These are phyloP conservation scores for Striga hermonthica DNA, from an alignment of 305 asterid species.

Conservation along the genomic window DNA sequence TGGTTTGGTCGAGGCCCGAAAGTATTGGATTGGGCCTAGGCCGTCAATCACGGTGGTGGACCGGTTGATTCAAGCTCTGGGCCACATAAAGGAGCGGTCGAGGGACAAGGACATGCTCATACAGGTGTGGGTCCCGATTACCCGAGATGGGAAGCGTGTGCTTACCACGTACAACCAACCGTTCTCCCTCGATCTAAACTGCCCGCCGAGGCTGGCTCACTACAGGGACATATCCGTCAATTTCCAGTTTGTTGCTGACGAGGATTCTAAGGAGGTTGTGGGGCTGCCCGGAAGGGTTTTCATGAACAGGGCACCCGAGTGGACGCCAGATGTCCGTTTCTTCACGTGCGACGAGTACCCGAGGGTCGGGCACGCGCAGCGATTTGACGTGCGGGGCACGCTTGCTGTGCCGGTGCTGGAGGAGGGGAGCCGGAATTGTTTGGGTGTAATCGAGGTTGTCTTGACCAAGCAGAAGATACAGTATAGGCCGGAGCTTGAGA, in stretches of 20 bases:
- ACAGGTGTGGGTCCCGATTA: conserved; percentile 85
- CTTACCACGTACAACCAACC: conserved; percentile 65
- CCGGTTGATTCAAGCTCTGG: conserved; percentile 58
- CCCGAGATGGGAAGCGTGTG: conserved; percentile 55
- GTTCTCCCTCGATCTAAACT: conserved; percentile 53
- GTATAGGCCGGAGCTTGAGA: conserved; percentile 68
- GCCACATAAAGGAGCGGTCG: conserved; percentile 50
- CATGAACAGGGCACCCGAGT: conserved; percentile 68
- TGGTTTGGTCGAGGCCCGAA: conserved; percentile 34
- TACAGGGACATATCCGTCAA: conserved; percentile 67
- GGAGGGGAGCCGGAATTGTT: conserved; percentile 61
- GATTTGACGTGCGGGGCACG: conserved; percentile 71
- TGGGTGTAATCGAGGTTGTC: conserved; percentile 89
- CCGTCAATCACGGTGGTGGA: conserved; percentile 58
- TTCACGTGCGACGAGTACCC: conserved; percentile 70
- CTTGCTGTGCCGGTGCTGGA: conserved; percentile 83
- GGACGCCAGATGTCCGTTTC: conserved; percentile 89
- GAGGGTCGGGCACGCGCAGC: conserved; percentile 67
- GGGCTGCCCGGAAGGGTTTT: conserved; percentile 91
- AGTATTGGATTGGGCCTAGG: conserved; percentile 71
- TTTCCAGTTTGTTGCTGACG: conserved; percentile 65
- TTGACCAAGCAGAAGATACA: conserved; percentile 73
- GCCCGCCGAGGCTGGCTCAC: conserved; percentile 57
- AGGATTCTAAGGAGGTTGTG: conserved; percentile 48
- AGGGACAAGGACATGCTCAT: conserved; percentile 55